Evolutionary conservation across 2,329 filamentous ascomycete genomes (phyloP).

Genomic region (Nigrospora oryzae): DNA sequence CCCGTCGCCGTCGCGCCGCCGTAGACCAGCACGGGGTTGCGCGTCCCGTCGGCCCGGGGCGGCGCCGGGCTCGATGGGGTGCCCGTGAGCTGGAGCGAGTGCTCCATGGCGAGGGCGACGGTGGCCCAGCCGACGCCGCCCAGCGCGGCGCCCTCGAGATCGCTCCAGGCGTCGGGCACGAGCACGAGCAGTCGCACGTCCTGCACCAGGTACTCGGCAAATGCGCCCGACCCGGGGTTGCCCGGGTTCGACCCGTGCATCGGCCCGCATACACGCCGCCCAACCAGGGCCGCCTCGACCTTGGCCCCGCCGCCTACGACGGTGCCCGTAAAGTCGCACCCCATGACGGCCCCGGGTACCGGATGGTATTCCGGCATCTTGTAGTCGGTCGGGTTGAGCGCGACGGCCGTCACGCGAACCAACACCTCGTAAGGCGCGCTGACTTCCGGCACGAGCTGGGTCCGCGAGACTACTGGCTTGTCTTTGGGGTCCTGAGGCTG

Average conservation of each 20-base stretch:
- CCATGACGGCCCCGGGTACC: conserved; percentile 3
- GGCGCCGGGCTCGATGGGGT: conserved; percentile 2
- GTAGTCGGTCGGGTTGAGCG: conserved; percentile 17
- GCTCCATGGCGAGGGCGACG: conserved; percentile 8
- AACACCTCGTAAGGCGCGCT: neutral
- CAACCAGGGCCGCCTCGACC: neutral
- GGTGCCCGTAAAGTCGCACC: conserved; percentile 17
- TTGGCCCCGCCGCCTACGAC: conserved; percentile 1
- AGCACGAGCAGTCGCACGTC: conserved; percentile 5
- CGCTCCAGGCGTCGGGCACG: conserved; percentile 11
- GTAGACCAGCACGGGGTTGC: conserved; percentile 16
- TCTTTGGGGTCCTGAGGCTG: no score
- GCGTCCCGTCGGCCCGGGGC: neutral
- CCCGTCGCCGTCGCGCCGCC: conserved; percentile 19
- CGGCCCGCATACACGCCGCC: conserved; percentile 6
- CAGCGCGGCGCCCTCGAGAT: conserved; percentile 12
- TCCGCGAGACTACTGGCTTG: no score
- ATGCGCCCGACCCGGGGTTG: conserved; percentile 5
- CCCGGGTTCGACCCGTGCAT: conserved; percentile 1
- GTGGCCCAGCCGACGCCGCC: conserved; percentile 16
- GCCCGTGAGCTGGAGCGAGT: conserved; percentile 4
- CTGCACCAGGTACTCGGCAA: conserved; percentile 5
- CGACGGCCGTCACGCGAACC: conserved; percentile 11
- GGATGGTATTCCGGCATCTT: conserved; percentile 14
- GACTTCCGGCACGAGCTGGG: no score